phyloP scores from a whole-genome alignment of 2,329 filamentous ascomycete genomes.

The Stagonosporopsis vannaccii region DNA sequence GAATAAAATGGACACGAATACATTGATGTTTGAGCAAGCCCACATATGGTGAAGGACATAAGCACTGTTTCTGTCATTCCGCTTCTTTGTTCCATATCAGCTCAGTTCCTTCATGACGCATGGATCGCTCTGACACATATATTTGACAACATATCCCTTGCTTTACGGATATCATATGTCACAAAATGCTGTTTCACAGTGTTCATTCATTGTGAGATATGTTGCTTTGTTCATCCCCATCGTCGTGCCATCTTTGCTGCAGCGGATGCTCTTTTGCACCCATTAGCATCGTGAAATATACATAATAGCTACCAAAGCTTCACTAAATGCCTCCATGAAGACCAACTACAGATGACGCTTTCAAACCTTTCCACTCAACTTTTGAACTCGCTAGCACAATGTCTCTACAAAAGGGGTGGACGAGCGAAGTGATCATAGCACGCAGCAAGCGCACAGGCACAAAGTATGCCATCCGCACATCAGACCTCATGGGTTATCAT shows the following conservation, averaged over 20 bases:
- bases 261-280: background rate
- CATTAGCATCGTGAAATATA: background rate
- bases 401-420: background rate
- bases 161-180: background rate
- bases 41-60: no score
- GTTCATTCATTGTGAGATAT: background rate
- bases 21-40: no score
- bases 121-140: background rate
- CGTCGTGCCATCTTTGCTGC: background rate
- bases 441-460: slow-evolving; percentile 16
- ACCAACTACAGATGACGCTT: background rate
- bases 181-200: background rate
- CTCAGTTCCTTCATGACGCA: background rate
- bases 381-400: background rate
- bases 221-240: background rate
- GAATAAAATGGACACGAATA: no score
- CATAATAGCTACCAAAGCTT: background rate
- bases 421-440: slow-evolving; percentile 5
- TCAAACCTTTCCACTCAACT: background rate
- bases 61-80: no score
- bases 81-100: no score
- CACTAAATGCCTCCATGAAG: background rate
- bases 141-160: background rate
- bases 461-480: background rate
- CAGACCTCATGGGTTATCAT: background rate